phyloP scores from a whole-genome alignment of 805 yeast genomes.

The Debaryomyces prosopidis region DNA sequence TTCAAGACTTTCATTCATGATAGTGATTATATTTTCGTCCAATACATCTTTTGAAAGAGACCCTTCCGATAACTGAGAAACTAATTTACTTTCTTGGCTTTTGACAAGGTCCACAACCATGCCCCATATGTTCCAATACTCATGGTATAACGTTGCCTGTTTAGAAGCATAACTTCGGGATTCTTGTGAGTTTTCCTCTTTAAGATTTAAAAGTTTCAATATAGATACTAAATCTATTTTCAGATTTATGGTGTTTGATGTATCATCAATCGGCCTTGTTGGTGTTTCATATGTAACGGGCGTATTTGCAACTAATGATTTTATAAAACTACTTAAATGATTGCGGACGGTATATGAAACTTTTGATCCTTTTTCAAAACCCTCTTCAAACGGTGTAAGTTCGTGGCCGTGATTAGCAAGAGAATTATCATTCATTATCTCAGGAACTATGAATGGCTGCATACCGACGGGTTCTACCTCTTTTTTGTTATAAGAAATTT shows the following conservation, averaged over 20 bases:
- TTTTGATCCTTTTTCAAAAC: constrained; percentile 33
- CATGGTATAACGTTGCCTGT: constrained; percentile 28
- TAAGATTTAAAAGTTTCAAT: constrained; percentile 25
- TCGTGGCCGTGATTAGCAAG: constrained; percentile 20
- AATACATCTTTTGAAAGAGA: constrained; percentile 4
- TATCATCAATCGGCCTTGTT: constrained; percentile 27
- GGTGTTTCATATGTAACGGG: neutral
- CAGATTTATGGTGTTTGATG: constrained; percentile 30
- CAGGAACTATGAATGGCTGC: constrained; percentile 13
- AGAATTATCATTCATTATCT: neutral
- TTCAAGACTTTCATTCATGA: neutral
- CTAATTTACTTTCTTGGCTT: constrained; percentile 26
- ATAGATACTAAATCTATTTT: constrained; percentile 38
- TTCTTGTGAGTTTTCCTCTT: constrained; percentile 27
- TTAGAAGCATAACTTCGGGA: constrained; percentile 23
- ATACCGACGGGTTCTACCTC: constrained; percentile 10
- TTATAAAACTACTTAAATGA: constrained; percentile 12
- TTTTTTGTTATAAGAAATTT: neutral
- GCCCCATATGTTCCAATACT: constrained; percentile 27
- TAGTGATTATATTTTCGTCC: constrained; percentile 6
- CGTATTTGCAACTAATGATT: constrained; percentile 2
- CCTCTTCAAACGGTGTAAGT: constrained; percentile 33
- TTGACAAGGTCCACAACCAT: constrained; percentile 21
- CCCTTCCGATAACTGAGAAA: constrained; percentile 12
- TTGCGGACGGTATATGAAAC: constrained; percentile 24